Percentiles rank a stretch among this genome's conserved stretches.
Evolutionary conservation across 1,284 basidiomycete species (phyloP).

Genomic region (Inonotus obliquus): DNA sequence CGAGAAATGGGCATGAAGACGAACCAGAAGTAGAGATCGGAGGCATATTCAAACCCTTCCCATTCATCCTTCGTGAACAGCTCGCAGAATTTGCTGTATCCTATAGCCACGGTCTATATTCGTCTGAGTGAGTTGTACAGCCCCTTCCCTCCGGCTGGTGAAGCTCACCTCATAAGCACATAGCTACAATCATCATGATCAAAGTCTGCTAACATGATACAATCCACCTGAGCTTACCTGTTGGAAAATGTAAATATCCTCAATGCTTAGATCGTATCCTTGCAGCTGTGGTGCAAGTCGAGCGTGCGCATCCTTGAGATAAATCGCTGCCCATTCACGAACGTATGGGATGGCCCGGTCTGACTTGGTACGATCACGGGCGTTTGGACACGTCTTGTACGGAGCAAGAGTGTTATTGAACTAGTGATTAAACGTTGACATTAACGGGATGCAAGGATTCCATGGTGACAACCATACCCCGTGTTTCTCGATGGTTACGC

Average conservation of each 20-base stretch:
- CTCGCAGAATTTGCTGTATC: conserved; percentile 86
- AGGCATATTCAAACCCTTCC: conserved; percentile 80
- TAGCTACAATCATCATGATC: conserved; percentile 32
- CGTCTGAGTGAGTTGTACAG: background rate
- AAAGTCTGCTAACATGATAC: background rate
- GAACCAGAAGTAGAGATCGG: conserved; percentile 52
- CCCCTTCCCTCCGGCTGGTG: background rate
- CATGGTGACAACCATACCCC: conserved; percentile 40
- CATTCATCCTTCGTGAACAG: conserved; percentile 89
- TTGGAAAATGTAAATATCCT: conserved; percentile 72
- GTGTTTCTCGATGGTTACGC: conserved; percentile 69
- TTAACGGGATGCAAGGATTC: background rate
- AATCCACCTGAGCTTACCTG: conserved; percentile 31
- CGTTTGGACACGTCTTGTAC: conserved; percentile 69
- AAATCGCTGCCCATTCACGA: conserved; percentile 61
- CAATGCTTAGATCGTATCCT: conserved; percentile 64
- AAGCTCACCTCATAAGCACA: conserved; percentile 78
- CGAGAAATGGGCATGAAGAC: background rate
- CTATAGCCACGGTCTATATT: conserved; percentile 80
- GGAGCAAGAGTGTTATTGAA: conserved; percentile 81
- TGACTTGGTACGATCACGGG: conserved; percentile 41
- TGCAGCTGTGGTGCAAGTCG: conserved; percentile 57
- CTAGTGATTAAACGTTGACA: conserved; percentile 28
- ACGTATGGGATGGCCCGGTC: conserved; percentile 56
- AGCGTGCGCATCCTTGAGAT: conserved; percentile 60